A percentile compares a stretch with the other conserved stretches of the same genome.
Conservation (phyloP, 306 rosid genomes). For the Sesbania bispinosa region DNA sequence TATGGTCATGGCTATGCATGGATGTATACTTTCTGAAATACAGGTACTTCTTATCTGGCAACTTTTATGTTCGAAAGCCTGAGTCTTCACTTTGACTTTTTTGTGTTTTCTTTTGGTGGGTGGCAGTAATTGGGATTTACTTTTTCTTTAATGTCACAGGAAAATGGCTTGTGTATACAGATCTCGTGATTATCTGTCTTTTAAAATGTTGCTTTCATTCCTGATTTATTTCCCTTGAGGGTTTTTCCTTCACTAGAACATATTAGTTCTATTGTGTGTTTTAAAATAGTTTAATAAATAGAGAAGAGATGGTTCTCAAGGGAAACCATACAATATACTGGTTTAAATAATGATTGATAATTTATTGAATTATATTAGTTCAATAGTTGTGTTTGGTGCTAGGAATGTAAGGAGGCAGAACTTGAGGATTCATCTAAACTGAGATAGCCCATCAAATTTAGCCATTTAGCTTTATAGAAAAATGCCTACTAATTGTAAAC, state of each 20-base stretch:
- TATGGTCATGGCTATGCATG: conserved; percentile 94
- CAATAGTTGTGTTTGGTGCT: no score
- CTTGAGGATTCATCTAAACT: conserved; percentile 1
- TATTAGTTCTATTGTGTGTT: background rate
- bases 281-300: background rate
- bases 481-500: background rate
- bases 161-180: no score
- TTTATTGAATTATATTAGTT: background rate
- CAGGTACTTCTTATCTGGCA: conserved; percentile 58
- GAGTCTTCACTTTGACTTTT: background rate
- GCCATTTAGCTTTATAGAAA: background rate
- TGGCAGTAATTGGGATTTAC: background rate
- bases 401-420: background rate
- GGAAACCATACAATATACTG: background rate
- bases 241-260: background rate
- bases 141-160: background rate
- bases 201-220: no score
- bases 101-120: background rate
- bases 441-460: background rate
- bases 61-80: background rate
- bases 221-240: no score
- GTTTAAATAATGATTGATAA: background rate
- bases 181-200: no score
- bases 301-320: background rate
- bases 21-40: conserved; percentile 91